Conservation (phyloP, 2,329 filamentous ascomycete genomes). For the Fusarium drepaniforme region DNA sequence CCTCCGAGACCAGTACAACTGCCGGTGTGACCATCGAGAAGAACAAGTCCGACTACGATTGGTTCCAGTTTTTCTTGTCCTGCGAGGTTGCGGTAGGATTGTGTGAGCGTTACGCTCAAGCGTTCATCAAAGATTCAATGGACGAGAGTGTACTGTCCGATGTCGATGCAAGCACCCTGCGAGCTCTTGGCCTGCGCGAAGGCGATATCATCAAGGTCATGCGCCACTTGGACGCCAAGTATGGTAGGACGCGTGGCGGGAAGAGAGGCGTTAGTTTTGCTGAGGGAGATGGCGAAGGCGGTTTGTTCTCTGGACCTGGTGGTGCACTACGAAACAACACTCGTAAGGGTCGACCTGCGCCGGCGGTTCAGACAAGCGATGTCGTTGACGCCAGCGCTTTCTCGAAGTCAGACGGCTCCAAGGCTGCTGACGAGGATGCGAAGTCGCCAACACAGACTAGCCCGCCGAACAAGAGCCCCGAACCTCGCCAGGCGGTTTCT, state of each 20-base stretch:
- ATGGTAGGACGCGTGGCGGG: constrained; percentile 65
- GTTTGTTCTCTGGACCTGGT: constrained; percentile 92
- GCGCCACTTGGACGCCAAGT: constrained; percentile 87
- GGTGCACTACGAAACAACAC: constrained; percentile 94
- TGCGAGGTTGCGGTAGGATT: constrained; percentile 93
- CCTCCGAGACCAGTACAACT: constrained; percentile 41
- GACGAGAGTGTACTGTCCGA: constrained; percentile 93
- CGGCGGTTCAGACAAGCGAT: constrained; percentile 87
- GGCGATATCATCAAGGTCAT: constrained; percentile 97
- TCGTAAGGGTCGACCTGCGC: constrained; percentile 88
- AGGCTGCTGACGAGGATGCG: constrained; percentile 33
- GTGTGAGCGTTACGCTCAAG: constrained; percentile 93
- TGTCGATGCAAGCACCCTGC: constrained; percentile 84
- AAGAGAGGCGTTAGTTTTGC: constrained; percentile 51
- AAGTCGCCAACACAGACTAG: constrained; percentile 40
- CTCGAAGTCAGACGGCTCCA: constrained; percentile 64
- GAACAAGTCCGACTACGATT: constrained; percentile 85
- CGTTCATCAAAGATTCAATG: constrained; percentile 93
- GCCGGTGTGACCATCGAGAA: constrained; percentile 75
- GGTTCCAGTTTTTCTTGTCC: constrained; percentile 98
- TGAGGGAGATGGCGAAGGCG: constrained; percentile 70
- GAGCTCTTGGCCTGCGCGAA: constrained; percentile 92
- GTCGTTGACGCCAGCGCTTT: constrained; percentile 90
- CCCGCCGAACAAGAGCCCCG: constrained; percentile 47
- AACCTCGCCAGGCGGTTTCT: constrained; percentile 36